A percentile compares a stretch with the other conserved stretches of the same genome.
Evolutionary conservation across 331 rosid genomes (phyloP).

Genomic region (Arachis monticola): DNA sequence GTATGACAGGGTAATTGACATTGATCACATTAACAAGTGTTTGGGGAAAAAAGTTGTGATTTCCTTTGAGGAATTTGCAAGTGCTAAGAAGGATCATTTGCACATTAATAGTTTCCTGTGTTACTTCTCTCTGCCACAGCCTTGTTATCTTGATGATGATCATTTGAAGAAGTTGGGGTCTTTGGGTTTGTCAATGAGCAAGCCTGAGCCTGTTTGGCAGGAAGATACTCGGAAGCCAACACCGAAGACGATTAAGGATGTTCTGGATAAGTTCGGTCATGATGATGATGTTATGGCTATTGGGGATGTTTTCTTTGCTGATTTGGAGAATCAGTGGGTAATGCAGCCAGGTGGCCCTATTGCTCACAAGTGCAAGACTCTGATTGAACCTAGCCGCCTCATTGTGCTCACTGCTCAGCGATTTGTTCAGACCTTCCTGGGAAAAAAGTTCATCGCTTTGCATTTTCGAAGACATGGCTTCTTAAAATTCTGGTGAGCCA

Average conservation of each 20-base stretch:
- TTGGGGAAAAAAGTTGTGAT: slow-evolving; percentile 79
- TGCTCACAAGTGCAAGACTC: slow-evolving; percentile 84
- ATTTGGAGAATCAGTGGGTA: slow-evolving; percentile 83
- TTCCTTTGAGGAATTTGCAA: slow-evolving; percentile 74
- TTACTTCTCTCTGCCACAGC: slow-evolving; percentile 73
- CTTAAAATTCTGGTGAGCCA: slow-evolving; percentile 87
- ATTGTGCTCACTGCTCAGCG: slow-evolving; percentile 96
- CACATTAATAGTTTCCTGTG: slow-evolving; percentile 75
- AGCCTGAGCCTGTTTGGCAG: slow-evolving; percentile 71
- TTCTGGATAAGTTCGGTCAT: slow-evolving; percentile 61
- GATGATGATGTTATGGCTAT: slow-evolving; percentile 85
- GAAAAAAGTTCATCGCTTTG: slow-evolving; percentile 76
- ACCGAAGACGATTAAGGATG: slow-evolving; percentile 72
- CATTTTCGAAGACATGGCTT: slow-evolving; percentile 96
- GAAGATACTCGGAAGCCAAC: slow-evolving; percentile 74
- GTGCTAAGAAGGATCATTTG: slow-evolving; percentile 67
- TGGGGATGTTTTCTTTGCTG: slow-evolving; percentile 91
- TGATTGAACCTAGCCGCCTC: slow-evolving; percentile 80
- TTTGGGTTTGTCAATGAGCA: slow-evolving; percentile 69
- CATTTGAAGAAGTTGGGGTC: slow-evolving; percentile 67
- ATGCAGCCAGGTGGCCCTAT: slow-evolving; percentile 95
- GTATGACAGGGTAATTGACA: slow-evolving; percentile 77
- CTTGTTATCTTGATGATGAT: slow-evolving; percentile 79
- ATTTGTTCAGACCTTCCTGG: slow-evolving; percentile 90
- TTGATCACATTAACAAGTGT: slow-evolving; percentile 77